phyloP scores from a whole-genome alignment of 345 rosid genomes.

The Anacardium occidentale region DNA sequence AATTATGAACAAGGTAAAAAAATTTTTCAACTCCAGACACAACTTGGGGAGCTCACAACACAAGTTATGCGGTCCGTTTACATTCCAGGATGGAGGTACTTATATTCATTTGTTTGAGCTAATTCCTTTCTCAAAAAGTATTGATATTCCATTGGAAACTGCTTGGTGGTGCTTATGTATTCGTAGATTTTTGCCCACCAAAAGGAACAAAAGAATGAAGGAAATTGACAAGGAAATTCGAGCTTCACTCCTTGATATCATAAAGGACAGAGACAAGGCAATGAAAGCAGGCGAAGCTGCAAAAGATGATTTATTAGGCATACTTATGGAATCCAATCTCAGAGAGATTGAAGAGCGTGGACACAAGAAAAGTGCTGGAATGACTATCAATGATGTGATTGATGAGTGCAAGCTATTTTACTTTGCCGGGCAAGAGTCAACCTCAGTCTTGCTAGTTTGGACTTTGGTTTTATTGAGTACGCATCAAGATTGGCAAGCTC shows the following conservation, averaged over 20 bases:
- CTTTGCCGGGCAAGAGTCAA: conserved; percentile 65
- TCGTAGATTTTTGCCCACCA: conserved; percentile 50
- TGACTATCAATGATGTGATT: conserved; percentile 44
- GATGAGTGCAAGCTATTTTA: conserved; percentile 70
- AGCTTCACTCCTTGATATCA: conserved; percentile 34
- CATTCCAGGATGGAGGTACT: conserved; percentile 39
- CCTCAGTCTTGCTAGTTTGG: conserved; percentile 56
- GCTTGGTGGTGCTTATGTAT: background rate
- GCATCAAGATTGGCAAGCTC: conserved; percentile 59
- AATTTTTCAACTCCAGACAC: conserved; percentile 34
- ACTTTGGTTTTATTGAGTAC: conserved; percentile 47
- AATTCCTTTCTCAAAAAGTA: too few species aligned
- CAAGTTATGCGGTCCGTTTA: conserved; percentile 22
- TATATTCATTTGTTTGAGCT: background rate
- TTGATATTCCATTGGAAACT: too few species aligned
- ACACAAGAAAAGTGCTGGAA: conserved; percentile 18
- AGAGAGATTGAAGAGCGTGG: conserved; percentile 30
- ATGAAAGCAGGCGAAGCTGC: conserved; percentile 30
- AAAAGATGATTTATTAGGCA: conserved; percentile 33
- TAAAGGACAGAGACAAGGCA: conserved; percentile 36
- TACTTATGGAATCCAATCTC: conserved; percentile 49
- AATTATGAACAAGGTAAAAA: conserved; percentile 37
- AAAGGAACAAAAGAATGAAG: conserved; percentile 40
- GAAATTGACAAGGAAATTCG: conserved; percentile 28
- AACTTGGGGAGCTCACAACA: conserved; percentile 21